A percentile compares a stretch with the other conserved stretches of the same genome.
These are phyloP conservation scores for Trichophyton equinum DNA, from an alignment of 2,329 filamentous ascomycete species.

Conservation along the genomic window DNA sequence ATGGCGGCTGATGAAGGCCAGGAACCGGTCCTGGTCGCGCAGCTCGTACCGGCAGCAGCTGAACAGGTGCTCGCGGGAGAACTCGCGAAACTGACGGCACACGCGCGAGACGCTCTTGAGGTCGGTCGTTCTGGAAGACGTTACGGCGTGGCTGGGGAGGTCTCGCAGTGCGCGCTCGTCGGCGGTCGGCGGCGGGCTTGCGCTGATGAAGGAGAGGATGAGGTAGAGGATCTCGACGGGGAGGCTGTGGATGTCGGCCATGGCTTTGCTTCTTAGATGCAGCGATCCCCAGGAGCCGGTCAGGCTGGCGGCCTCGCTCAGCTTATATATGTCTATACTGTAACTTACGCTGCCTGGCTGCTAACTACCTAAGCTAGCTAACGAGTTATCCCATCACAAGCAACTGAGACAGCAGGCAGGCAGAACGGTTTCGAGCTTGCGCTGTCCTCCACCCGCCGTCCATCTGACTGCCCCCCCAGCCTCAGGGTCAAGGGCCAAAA, in stretches of 20 bases:
- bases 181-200: conserved; percentile 35
- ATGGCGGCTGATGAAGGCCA: conserved; percentile 27
- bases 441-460: not conserved
- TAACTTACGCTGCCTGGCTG: not conserved
- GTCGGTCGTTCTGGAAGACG: conserved; percentile 23
- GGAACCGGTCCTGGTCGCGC: conserved; percentile 23
- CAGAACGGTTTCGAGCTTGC: not conserved
- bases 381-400: not conserved
- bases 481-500: not conserved
- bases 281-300: too few species aligned
- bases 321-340: too few species aligned
- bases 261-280: not conserved
- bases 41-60: conserved; percentile 37
- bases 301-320: too few species aligned
- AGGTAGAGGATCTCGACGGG: conserved; percentile 50
- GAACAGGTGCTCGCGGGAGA: conserved; percentile 47
- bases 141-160: conserved; percentile 37
- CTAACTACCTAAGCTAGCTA: not conserved
- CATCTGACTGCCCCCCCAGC: not conserved
- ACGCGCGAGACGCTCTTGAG: conserved; percentile 48
- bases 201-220: conserved; percentile 45
- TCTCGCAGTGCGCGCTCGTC: conserved; percentile 32
- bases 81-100: conserved; percentile 41
- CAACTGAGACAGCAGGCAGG: not conserved
- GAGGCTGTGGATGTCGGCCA: conserved; percentile 24